These are phyloP conservation scores for Cytospora leucostoma DNA, from an alignment of 2,329 filamentous ascomycete species.

Conservation along the genomic window DNA sequence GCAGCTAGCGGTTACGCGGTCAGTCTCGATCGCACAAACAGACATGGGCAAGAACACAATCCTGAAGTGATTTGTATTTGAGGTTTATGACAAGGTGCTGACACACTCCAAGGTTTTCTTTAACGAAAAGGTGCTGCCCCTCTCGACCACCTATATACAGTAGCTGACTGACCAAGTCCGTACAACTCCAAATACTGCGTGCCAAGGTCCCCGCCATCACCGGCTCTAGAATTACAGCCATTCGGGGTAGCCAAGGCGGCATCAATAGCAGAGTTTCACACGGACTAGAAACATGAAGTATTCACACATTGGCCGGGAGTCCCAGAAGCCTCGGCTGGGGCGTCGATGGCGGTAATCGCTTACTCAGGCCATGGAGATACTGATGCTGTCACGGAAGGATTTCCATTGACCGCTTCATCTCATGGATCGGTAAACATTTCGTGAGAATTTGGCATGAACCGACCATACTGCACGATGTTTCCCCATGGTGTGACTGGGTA, in stretches of 20 bases:
- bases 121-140: not conserved
- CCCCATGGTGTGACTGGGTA: not conserved
- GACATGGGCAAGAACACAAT: not conserved
- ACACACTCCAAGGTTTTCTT: not conserved
- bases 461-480: not conserved
- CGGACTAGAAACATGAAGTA: not conserved
- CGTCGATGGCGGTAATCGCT: not conserved
- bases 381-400: not conserved
- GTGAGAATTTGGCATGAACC: not conserved
- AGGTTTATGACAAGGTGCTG: slow-evolving; percentile 17
- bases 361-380: not conserved
- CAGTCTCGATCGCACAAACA: not conserved
- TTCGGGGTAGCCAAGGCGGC: not conserved
- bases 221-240: not conserved
- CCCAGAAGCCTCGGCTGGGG: too few species aligned
- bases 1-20: not conserved
- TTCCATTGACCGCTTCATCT: not conserved
- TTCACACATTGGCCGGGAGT: not conserved
- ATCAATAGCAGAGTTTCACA: not conserved
- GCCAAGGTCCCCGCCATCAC: slow-evolving; percentile 8
- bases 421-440: slow-evolving; percentile 14
- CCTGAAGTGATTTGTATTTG: slow-evolving; percentile 1
- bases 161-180: not conserved
- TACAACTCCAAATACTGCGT: slow-evolving; percentile 2
- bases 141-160: not conserved